These are phyloP conservation scores for Vaccinium macrocarpon DNA, from an alignment of 148 eudicot species.

Conservation along the genomic window DNA sequence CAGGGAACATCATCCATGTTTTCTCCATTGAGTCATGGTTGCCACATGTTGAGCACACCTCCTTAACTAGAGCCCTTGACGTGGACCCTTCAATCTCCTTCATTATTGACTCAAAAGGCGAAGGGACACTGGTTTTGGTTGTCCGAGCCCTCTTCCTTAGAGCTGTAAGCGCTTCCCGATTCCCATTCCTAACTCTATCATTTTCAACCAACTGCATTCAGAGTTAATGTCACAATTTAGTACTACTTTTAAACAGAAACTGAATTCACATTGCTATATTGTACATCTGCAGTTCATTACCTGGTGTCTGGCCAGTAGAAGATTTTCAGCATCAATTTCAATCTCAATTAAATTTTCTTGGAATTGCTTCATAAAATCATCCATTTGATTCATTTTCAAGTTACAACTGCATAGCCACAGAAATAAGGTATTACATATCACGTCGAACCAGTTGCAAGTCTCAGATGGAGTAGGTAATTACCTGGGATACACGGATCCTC, in stretches of 20 bases:
- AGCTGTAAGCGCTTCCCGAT: constrained; percentile 89
- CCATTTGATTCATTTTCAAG: constrained; percentile 35
- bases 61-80: constrained; percentile 75
- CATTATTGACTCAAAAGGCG: constrained; percentile 81
- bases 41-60: constrained; percentile 86
- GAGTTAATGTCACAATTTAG: background rate
- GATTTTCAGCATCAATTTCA: constrained; percentile 80
- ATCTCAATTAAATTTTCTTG: constrained; percentile 48
- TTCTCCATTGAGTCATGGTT: constrained; percentile 73
- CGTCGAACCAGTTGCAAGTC: background rate
- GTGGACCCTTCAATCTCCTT: constrained; percentile 59
- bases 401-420: constrained; percentile 5
- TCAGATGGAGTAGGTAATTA: background rate
- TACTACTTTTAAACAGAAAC: background rate
- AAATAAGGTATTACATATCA: constrained; percentile 7
- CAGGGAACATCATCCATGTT: constrained; percentile 80
- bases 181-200: constrained; percentile 81
- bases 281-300: constrained; percentile 35
- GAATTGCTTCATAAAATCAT: constrained; percentile 45
- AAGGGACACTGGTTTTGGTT: constrained; percentile 73
- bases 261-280: background rate
- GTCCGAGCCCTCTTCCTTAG: constrained; percentile 80
- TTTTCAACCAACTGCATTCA: constrained; percentile 66
- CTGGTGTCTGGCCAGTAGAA: constrained; percentile 78
- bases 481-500: background rate